These are phyloP conservation scores for Micractinium conductrix DNA, from an alignment of 139 green algal species.

Conservation along the genomic window DNA sequence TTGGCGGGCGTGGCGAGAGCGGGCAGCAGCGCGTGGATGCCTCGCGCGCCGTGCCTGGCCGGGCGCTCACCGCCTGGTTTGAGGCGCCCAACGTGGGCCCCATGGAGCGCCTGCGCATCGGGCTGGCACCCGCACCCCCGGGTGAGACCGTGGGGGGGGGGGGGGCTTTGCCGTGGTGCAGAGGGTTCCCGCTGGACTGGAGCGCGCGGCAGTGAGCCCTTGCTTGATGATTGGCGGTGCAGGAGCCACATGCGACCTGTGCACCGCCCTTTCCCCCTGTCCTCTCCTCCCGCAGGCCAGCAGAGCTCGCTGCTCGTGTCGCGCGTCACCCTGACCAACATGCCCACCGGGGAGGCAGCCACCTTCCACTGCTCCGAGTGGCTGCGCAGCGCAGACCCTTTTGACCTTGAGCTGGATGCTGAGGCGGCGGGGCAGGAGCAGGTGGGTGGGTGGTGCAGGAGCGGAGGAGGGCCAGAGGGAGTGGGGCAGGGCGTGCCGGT, in stretches of 20 bases:
- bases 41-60: background rate
- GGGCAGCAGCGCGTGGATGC: conserved; percentile 12
- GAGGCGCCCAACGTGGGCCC: conserved; percentile 11
- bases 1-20: conserved; percentile 11
- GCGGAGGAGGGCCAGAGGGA: too few species aligned
- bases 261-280: background rate
- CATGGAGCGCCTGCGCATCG: conserved; percentile 23
- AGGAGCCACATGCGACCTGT: background rate
- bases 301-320: conserved; percentile 4
- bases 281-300: background rate
- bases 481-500: too few species aligned
- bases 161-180: too few species aligned
- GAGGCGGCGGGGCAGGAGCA: background rate
- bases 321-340: conserved; percentile 7
- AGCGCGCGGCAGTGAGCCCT: background rate
- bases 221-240: background rate
- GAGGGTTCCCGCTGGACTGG: too few species aligned
- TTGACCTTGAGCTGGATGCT: conserved; percentile 22
- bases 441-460: background rate
- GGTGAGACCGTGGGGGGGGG: background rate
- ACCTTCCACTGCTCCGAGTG: conserved; percentile 29
- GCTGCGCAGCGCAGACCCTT: conserved; percentile 15
- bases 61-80: conserved; percentile 1
- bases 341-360: background rate
- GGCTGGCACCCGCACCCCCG: background rate